Evolutionary conservation across 225 moss, liverwort and hornwort genomes (phyloP).

Genomic region (Marchantia polymorpha): DNA sequence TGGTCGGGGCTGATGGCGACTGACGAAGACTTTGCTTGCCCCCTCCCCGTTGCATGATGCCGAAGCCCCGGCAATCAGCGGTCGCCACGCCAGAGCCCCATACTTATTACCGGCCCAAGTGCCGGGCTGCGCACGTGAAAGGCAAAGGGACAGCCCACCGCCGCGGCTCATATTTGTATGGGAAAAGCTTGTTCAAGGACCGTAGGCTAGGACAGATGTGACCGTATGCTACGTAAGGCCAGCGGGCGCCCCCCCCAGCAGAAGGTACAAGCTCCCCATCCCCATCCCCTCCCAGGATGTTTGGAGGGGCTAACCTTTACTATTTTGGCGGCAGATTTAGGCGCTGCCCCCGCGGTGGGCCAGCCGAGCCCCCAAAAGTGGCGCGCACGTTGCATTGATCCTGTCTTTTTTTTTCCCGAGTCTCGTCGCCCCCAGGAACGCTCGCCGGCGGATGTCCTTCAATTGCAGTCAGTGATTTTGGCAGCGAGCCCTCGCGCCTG

Average conservation of each 20-base stretch:
- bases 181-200: slow-evolving; percentile 4
- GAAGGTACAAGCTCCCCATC: neutral
- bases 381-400: neutral
- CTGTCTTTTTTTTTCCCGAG: neutral
- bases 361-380: neutral
- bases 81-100: slow-evolving; percentile 12
- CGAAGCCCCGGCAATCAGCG: slow-evolving; percentile 5
- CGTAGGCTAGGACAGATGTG: neutral
- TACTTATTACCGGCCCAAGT: slow-evolving; percentile 23
- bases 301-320: neutral
- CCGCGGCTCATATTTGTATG: slow-evolving; percentile 22
- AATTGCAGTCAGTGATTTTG: neutral
- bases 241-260: neutral
- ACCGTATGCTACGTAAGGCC: slow-evolving; percentile 8
- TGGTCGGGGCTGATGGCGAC: slow-evolving; percentile 19
- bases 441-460: slow-evolving; percentile 7
- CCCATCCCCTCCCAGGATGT: neutral
- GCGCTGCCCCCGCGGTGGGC: neutral
- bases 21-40: slow-evolving; percentile 12
- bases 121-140: slow-evolving; percentile 24
- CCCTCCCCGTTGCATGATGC: slow-evolving; percentile 19
- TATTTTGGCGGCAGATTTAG: slow-evolving; percentile 20
- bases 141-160: slow-evolving; percentile 20
- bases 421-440: neutral
- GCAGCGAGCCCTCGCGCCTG: neutral